Evolutionary conservation across 768 basidiomycete species (phyloP), one percentile per base, ranked within the genome.

Genomic region (Kwoniella mangroviensis): DNA sequence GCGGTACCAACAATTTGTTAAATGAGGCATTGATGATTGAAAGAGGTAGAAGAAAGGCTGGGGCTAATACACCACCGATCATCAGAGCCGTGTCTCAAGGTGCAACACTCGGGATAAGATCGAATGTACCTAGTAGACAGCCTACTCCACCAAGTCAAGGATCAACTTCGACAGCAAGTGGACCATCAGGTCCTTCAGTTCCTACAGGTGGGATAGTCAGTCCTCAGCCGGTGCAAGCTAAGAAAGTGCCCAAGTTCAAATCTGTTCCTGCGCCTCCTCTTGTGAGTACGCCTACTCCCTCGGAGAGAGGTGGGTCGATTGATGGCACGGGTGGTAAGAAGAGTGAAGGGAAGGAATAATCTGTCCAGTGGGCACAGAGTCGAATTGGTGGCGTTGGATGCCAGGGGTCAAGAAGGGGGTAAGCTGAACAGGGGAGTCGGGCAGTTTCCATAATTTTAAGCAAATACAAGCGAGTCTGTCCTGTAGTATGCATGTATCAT

Each of bases 221-320:
- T 56, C 70, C 70, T 22, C 54, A 65, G 26, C 75, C 72, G 5
- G 55, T 71, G 9, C 67, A 63, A 19, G 70, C 61, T n/a, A 71
- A 59, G 65, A 65, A 65, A 19, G 69, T 60, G n/a, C 67, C 68
- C 3, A 73, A 71, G 45, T 76, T 76, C 72, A 76, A 76, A 58
- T 73, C 72, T 26, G 67, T 76, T 19, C 75, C 75, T 40, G 65
- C 72, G 19, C 75, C 74, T 43, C 75, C 74, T 34, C 6, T 71
- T 10, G 17, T 42, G 3, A 45, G 42, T n/a, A 72, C 67, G 43
- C 72, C 72, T 12, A 62, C 56, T 21, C 42, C 62, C 9, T 40
- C 19, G 17, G 61, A 63, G 53, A 63, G 49, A 42, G 34, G 45
- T 41, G 58, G 53, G 59, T 56, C 67, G 59, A 15, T 68, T 2